A percentile compares a stretch with the other conserved stretches of the same genome.
phyloP scores from a whole-genome alignment of 768 basidiomycete genomes.

The Mycena alexandri region DNA sequence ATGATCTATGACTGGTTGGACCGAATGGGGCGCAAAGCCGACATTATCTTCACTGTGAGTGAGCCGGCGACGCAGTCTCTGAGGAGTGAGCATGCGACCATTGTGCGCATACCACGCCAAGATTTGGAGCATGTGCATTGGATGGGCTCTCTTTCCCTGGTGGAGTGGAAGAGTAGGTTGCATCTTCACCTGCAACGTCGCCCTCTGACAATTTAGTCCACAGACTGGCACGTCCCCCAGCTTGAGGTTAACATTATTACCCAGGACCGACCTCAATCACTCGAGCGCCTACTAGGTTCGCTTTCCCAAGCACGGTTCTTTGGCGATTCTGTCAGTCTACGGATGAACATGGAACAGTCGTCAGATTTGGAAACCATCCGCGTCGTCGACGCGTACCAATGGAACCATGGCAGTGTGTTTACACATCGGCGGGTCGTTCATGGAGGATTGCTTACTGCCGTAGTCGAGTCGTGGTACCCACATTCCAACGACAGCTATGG shows the following conservation, averaged over 20 bases:
- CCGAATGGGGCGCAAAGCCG: slow-evolving; percentile 42
- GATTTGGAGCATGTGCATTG: slow-evolving; percentile 69
- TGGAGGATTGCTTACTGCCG: slow-evolving; percentile 83
- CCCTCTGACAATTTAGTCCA: slow-evolving; percentile 2
- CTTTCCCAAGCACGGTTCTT: slow-evolving; percentile 70
- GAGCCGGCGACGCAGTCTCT: slow-evolving; percentile 42
- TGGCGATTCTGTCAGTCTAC: slow-evolving; percentile 73
- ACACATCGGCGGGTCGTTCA: slow-evolving; percentile 82
- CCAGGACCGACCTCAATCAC: slow-evolving; percentile 78
- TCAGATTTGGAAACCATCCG: slow-evolving; percentile 71
- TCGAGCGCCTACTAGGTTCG: slow-evolving; percentile 75
- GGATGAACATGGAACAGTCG: slow-evolving; percentile 83
- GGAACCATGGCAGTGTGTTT: slow-evolving; percentile 71
- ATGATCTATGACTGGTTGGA: slow-evolving; percentile 49
- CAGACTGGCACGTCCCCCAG: slow-evolving; percentile 82
- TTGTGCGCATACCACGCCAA: slow-evolving; percentile 59
- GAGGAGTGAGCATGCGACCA: slow-evolving; percentile 43
- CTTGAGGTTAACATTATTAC: slow-evolving; percentile 84
- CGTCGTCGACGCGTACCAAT: slow-evolving; percentile 63
- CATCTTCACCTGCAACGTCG: slow-evolving; percentile 24
- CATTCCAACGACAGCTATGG: slow-evolving; percentile 79
- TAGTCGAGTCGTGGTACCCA: slow-evolving; percentile 94
- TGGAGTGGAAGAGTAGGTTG: slow-evolving; percentile 69
- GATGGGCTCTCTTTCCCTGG: slow-evolving; percentile 69
- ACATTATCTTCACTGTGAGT: slow-evolving; percentile 51